These are phyloP conservation scores for Neotropicomus parvogracilis DNA, from an alignment of 1,284 basidiomycete genomes.

Conservation along the genomic window DNA sequence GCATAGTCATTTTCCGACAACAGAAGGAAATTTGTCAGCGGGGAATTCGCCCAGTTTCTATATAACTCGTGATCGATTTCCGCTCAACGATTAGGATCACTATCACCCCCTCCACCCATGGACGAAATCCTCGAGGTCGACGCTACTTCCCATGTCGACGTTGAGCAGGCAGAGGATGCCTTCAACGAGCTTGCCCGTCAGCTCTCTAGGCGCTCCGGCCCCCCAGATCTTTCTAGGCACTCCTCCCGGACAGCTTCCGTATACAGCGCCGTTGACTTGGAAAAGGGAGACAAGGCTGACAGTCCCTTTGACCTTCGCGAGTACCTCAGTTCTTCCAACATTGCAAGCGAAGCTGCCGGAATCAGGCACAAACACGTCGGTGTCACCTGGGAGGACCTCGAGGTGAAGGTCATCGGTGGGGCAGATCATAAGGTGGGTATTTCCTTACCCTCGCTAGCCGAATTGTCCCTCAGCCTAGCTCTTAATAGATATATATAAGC, in stretches of 20 bases:
- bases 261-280: conserved; percentile 40
- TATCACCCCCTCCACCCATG: conserved; percentile 8
- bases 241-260: conserved; percentile 24
- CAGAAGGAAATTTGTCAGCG: conserved; percentile 19
- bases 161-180: conserved; percentile 45
- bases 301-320: conserved; percentile 68
- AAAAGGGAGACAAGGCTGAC: conserved; percentile 41
- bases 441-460: not conserved
- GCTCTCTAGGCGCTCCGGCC: conserved; percentile 28
- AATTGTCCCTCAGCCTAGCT: not conserved
- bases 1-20: not conserved
- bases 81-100: not conserved
- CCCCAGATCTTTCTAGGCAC: conserved; percentile 21
- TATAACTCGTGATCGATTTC: conserved; percentile 9
- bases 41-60: conserved; percentile 6
- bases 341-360: conserved; percentile 64
- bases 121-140: conserved; percentile 25
- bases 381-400: conserved; percentile 72
- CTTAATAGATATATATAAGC: conserved; percentile 57
- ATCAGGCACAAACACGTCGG: conserved; percentile 84
- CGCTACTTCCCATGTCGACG: conserved; percentile 35
- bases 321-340: conserved; percentile 68
- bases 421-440: conserved; percentile 50
- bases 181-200: conserved; percentile 52
- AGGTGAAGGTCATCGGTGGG: conserved; percentile 70